Conservation (phyloP, 495 filamentous ascomycete species). For the Neurospora pannonica region DNA sequence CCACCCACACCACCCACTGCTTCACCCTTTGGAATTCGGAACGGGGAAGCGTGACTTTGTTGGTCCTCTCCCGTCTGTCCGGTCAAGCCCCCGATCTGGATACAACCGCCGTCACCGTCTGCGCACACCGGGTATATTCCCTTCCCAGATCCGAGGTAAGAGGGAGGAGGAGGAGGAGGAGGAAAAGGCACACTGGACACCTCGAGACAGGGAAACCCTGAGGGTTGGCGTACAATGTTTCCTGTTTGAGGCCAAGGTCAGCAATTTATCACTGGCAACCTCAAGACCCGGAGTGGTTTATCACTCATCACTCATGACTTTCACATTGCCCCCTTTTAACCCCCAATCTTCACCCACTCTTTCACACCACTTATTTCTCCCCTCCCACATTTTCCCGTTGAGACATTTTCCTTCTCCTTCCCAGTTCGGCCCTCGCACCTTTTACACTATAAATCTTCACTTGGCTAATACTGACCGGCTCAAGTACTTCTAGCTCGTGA, state of each 20-base stretch:
- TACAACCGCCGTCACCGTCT: neutral
- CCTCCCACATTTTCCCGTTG: slow-evolving; percentile 3
- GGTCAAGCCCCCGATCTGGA: neutral
- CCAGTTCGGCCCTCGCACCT: neutral
- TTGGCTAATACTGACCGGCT: neutral
- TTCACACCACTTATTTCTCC: neutral
- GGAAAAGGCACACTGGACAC: neutral
- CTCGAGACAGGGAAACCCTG: neutral
- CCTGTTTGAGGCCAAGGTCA: neutral
- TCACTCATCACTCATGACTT: neutral
- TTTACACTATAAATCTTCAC: neutral
- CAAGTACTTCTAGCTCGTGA: neutral
- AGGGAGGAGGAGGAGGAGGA: neutral
- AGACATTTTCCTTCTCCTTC: slow-evolving; percentile 12
- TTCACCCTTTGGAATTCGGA: neutral
- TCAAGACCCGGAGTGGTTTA: neutral
- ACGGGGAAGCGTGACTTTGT: neutral
- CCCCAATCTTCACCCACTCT: neutral
- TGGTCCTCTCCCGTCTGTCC: neutral
- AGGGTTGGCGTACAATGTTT: neutral
- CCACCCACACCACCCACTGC: neutral
- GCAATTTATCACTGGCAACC: neutral
- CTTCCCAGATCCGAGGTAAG: neutral
- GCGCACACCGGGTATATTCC: neutral
- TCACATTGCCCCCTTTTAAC: neutral